A percentile compares a stretch with the other conserved stretches of the same genome.
phyloP scores from a whole-genome alignment of 2,329 filamentous ascomycete species.

The Cytospora leucostoma region DNA sequence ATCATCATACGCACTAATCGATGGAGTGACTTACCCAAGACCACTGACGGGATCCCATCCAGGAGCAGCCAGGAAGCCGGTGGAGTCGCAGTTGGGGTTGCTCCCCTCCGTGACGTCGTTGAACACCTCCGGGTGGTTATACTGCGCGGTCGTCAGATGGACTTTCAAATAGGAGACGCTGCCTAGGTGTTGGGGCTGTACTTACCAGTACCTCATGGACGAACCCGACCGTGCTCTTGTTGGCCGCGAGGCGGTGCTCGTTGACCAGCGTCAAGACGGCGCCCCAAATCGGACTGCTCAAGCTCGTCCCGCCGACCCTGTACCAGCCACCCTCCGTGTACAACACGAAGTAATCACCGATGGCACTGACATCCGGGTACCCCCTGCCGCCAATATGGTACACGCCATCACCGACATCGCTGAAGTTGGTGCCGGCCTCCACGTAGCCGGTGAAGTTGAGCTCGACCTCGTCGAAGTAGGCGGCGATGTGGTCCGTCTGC shows the following conservation, averaged over 20 bases:
- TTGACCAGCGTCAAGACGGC: slow-evolving; percentile 52
- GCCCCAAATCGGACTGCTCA: slow-evolving; percentile 50
- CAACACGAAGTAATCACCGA: slow-evolving; percentile 41
- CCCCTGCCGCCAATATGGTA: slow-evolving; percentile 49
- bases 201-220: slow-evolving; percentile 50
- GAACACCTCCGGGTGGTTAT: slow-evolving; percentile 35
- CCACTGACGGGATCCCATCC: slow-evolving; percentile 46
- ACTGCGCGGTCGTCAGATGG: slow-evolving; percentile 24
- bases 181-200: neutral
- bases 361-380: slow-evolving; percentile 52
- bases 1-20: neutral
- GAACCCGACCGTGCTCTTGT: slow-evolving; percentile 53
- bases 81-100: slow-evolving; percentile 41
- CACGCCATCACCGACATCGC: slow-evolving; percentile 37
- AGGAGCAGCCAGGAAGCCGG: slow-evolving; percentile 45
- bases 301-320: slow-evolving; percentile 52
- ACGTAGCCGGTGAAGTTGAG: slow-evolving; percentile 37
- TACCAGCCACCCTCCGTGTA: slow-evolving; percentile 38
- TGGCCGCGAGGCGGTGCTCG: slow-evolving; percentile 48
- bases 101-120: slow-evolving; percentile 40
- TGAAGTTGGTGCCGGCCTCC: slow-evolving; percentile 41
- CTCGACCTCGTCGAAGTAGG: slow-evolving; percentile 33
- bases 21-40: slow-evolving; percentile 34
- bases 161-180: rapidly evolving
- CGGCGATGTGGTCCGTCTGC: slow-evolving; percentile 33